Evolutionary conservation across 371 early-diverging fungal species (phyloP).

Genomic region (Dichotomocladium elegans): DNA sequence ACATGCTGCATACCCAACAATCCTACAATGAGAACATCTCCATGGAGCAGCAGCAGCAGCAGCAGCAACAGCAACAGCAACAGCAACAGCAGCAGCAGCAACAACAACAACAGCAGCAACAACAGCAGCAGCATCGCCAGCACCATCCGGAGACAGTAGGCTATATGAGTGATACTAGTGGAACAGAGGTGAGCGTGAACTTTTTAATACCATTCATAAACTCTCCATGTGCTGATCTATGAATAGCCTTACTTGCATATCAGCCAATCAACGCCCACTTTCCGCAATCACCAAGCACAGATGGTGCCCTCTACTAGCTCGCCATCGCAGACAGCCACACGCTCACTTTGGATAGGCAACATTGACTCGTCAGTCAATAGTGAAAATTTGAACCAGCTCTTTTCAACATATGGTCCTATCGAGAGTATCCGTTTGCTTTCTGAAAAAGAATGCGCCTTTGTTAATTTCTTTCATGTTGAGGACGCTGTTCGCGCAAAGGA

Average conservation of each 20-base stretch:
- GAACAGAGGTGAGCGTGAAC: constrained; percentile 9
- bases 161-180: constrained; percentile 10
- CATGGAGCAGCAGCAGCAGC: not conserved
- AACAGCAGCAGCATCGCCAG: too few species aligned
- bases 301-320: constrained; percentile 18
- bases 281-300: constrained; percentile 14
- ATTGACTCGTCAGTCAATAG: constrained; percentile 75
- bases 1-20: constrained; percentile 29
- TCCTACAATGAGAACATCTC: not conserved
- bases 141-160: constrained; percentile 6
- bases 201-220: constrained; percentile 1
- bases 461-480: constrained; percentile 84
- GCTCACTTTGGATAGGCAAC: constrained; percentile 95
- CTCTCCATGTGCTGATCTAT: too few species aligned
- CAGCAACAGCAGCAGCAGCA: too few species aligned
- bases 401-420: constrained; percentile 89
- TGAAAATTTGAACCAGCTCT: constrained; percentile 78
- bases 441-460: constrained; percentile 96
- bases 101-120: constrained; percentile 7
- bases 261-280: constrained; percentile 37
- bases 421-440: constrained; percentile 89
- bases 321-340: constrained; percentile 56
- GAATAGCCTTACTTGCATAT: constrained; percentile 22
- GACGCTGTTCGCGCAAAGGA: constrained; percentile 88
- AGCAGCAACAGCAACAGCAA: too few species aligned